Base-by-base conservation (phyloP, 306 rosid genomes). In the Prunus padus region DNA sequence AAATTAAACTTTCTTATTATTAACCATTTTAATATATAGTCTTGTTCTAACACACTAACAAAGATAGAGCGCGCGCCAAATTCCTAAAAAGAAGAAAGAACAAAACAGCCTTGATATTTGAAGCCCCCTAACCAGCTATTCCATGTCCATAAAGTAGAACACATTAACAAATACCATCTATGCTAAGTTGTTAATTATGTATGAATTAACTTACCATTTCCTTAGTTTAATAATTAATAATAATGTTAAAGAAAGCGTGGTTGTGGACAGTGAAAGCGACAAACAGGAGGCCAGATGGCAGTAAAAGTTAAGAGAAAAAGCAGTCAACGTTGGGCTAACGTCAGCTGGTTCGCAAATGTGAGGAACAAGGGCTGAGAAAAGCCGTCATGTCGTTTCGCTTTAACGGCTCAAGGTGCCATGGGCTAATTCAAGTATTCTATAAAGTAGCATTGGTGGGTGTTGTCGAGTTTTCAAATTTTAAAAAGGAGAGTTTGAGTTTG, bases 311-410 rank as follows among this genome's bases (percentile, higher is more conserved):
- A 50, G 20, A 50, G 69, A 28, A 85, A 86, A 88, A 80, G 86
- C 86, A 80, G 88, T 88, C 88, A 90, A 86, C 86, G 65, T 68
- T 68, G 78, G 71, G 83, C 69, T 72, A 75, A 88, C 93, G 92
- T 91, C 96, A 88, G 86, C 91, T 4, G 70, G 78, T n/a, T 68
- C 22, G 25, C 64, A 67, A 45, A 46, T 81, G 69, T 22, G 69
- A 83, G 85, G 77, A 91, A 86, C 90, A 88, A 88, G 88, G 83
- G 81, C 92, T 85, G 90, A 79, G 88, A 77, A 88, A 91, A 87
- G 90, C 90, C 93, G 88, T 87, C 89, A 78, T 91, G 87, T 87
- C 84, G 75, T 56, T 22, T 75, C 68, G 61, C 89, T 88, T 84
- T 87, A 88, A 88, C 90, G 89, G 88, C 85, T 87, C 10, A 78